Conservation (phyloP, 805 yeast genomes). For the Allodekkera sacchari region DNA sequence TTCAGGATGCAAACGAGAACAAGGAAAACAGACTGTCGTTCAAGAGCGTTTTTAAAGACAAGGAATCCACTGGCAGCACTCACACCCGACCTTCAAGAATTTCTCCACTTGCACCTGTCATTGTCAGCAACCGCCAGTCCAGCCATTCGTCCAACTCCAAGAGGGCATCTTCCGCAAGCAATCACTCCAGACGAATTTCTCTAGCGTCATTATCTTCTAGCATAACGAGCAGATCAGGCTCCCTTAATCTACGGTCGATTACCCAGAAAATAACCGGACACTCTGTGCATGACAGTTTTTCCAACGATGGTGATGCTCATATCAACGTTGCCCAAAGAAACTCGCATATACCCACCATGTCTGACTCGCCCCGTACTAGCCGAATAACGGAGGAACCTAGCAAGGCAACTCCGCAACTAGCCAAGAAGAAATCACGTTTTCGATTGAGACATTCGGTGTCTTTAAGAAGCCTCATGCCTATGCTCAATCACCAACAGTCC, state of each 20-base stretch:
- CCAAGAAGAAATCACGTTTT: slow-evolving; percentile 16
- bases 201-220: slow-evolving; percentile 1
- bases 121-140: no score
- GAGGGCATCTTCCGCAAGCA: no score
- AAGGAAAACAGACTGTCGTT: no score
- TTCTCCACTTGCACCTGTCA: no score
- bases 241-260: slow-evolving; percentile 1
- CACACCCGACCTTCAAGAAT: no score
- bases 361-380: neutral
- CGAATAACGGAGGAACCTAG: neutral
- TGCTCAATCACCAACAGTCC: slow-evolving; percentile 3
- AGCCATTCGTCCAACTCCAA: no score
- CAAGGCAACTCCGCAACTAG: neutral
- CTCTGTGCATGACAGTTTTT: neutral
- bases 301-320: neutral
- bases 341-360: no score
- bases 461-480: slow-evolving; percentile 18
- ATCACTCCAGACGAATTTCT: slow-evolving; percentile 3
- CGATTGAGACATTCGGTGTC: slow-evolving; percentile 24
- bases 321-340: neutral
- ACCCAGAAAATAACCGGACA: slow-evolving; percentile 1
- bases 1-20: no score
- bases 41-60: no score
- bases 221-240: slow-evolving; percentile 2
- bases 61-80: no score